phyloP scores from a whole-genome alignment of 1,284 basidiomycete species.

The Calocybe gambosa region DNA sequence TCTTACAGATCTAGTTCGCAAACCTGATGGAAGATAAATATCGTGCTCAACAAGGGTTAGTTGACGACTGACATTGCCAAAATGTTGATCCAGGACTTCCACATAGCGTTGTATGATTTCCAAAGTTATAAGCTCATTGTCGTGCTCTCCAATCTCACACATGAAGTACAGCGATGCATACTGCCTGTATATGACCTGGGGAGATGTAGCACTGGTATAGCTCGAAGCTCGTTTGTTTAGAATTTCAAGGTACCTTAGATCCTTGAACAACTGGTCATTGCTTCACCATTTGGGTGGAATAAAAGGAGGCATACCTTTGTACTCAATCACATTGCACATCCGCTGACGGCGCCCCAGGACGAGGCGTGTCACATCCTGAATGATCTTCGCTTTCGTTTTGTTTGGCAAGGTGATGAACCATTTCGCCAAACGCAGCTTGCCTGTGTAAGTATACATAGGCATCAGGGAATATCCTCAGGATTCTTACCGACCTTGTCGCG shows the following conservation, averaged over 20 bases:
- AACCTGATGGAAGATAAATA: slow-evolving; percentile 46
- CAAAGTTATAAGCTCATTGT: slow-evolving; percentile 91
- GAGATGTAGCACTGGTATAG: neutral
- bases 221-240: neutral
- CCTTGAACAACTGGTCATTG: slow-evolving; percentile 4
- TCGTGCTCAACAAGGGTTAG: neutral
- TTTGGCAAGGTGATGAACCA: slow-evolving; percentile 97
- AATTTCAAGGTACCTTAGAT: slow-evolving; percentile 13
- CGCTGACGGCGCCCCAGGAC: slow-evolving; percentile 92
- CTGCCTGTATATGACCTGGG: slow-evolving; percentile 92
- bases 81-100: slow-evolving; percentile 95
- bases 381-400: slow-evolving; percentile 94
- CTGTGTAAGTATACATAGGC: slow-evolving; percentile 36
- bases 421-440: slow-evolving; percentile 96
- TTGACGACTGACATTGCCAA: slow-evolving; percentile 74
- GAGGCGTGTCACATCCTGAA: slow-evolving; percentile 98
- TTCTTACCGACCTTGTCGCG: slow-evolving; percentile 70
- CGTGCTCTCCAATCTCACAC: slow-evolving; percentile 80
- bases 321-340: slow-evolving; percentile 99
- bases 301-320: slow-evolving; percentile 72
- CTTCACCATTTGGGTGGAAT: neutral
- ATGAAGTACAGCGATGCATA: slow-evolving; percentile 99
- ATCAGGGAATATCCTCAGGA: neutral
- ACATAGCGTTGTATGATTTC: slow-evolving; percentile 99
- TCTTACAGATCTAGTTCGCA: slow-evolving; percentile 89